phyloP scores from a whole-genome alignment of 257 asterid genomes.

The Scutellaria baicalensis region DNA sequence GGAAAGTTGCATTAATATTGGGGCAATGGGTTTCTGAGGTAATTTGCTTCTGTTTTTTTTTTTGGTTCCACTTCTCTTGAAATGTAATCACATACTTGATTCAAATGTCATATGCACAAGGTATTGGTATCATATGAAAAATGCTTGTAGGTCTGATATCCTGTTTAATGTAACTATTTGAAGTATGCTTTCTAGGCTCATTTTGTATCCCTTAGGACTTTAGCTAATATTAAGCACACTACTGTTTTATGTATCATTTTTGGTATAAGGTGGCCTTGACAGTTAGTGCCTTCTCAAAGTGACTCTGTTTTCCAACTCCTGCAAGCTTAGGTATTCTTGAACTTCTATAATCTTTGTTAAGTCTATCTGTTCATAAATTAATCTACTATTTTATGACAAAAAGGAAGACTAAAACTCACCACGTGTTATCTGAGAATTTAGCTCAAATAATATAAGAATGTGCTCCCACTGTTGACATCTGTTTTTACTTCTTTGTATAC shows the following conservation, averaged over 20 bases:
- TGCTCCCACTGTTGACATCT: not conserved
- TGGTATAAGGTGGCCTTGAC: slow-evolving; percentile 3
- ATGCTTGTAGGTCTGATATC: slow-evolving; percentile 7
- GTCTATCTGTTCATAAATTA: not conserved
- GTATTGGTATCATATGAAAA: not conserved
- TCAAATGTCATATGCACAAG: not conserved
- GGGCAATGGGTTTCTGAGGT: slow-evolving; percentile 99
- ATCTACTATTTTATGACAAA: not conserved
- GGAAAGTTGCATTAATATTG: slow-evolving; percentile 91
- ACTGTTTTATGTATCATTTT: not conserved
- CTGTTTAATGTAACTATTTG: not conserved
- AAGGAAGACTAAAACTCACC: not conserved
- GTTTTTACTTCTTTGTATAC: not conserved
- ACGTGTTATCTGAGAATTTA: not conserved
- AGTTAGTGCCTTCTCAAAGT: slow-evolving; percentile 5
- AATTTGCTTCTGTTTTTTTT: slow-evolving; percentile 7
- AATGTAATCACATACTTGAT: slow-evolving; percentile 2
- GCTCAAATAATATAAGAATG: not conserved
- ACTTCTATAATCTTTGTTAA: not conserved
- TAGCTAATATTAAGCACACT: slow-evolving; percentile 1
- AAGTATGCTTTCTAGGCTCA: slow-evolving; percentile 11
- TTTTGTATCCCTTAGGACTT: not conserved
- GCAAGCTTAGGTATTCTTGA: not conserved
- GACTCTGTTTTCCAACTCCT: not conserved
- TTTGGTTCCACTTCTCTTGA: slow-evolving; percentile 7